Percentiles rank a stretch among this genome's conserved stretches.
Evolutionary conservation across 305 asterid species (phyloP).

Genomic region (Euphrasia arctica): DNA sequence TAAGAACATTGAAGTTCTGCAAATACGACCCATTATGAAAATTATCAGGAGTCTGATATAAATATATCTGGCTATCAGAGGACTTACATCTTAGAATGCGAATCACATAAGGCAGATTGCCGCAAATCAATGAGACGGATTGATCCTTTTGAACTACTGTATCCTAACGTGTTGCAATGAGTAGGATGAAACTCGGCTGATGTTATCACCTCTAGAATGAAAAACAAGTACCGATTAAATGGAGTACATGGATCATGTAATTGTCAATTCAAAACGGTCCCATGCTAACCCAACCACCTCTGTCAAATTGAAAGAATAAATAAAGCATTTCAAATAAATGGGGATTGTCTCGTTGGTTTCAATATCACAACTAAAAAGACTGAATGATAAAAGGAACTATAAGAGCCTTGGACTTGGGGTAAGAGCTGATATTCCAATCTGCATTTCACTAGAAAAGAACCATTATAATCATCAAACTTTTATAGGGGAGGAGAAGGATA

Average conservation of each 20-base stretch:
- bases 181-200: slow-evolving; percentile 98
- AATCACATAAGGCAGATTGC: slow-evolving; percentile 94
- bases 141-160: slow-evolving; percentile 98
- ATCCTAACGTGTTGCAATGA: slow-evolving; percentile 91
- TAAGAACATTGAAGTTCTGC: slow-evolving; percentile 10
- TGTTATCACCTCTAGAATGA: slow-evolving; percentile 92
- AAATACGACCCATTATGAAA: neutral
- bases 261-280: neutral
- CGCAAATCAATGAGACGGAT: slow-evolving; percentile 97
- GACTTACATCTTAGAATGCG: slow-evolving; percentile 89
- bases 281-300: slow-evolving; percentile 17
- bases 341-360: slow-evolving; percentile 11
- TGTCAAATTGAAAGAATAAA: slow-evolving; percentile 11
- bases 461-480: slow-evolving; percentile 14
- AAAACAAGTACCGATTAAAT: slow-evolving; percentile 27
- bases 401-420: slow-evolving; percentile 15
- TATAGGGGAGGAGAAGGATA: slow-evolving; percentile 11
- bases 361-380: slow-evolving; percentile 7
- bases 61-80: slow-evolving; percentile 7
- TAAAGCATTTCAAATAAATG: slow-evolving; percentile 10
- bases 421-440: slow-evolving; percentile 8
- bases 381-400: slow-evolving; percentile 4
- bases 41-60: slow-evolving; percentile 16
- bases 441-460: neutral
- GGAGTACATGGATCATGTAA: neutral